These are phyloP conservation scores for Scheffersomyces lignosus DNA, from an alignment of 805 yeast genomes.

Conservation along the genomic window DNA sequence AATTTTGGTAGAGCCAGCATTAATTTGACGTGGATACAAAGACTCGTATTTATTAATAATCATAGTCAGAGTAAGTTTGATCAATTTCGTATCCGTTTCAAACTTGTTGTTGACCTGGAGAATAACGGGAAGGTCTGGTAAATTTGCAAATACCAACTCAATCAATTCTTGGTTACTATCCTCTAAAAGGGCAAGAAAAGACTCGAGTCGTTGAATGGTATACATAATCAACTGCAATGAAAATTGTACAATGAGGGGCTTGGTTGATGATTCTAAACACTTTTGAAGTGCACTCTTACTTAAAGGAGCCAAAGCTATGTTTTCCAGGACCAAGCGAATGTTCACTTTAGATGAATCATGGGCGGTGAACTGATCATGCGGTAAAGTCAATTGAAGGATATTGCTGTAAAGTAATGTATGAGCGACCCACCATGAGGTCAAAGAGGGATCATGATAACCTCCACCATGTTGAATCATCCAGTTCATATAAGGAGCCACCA, in stretches of 20 bases:
- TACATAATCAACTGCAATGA: constrained; percentile 59
- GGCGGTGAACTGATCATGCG: constrained; percentile 33
- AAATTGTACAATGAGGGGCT: constrained; percentile 59
- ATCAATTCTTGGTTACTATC: constrained; percentile 24
- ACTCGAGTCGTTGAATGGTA: constrained; percentile 53
- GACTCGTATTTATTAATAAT: constrained; percentile 42
- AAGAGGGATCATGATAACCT: constrained; percentile 76
- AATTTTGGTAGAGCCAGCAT: constrained; percentile 17
- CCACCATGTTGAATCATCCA: constrained; percentile 54
- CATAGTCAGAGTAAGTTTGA: constrained; percentile 48
- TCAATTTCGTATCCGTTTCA: constrained; percentile 33
- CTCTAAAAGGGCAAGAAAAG: constrained; percentile 22
- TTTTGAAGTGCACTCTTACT: constrained; percentile 58
- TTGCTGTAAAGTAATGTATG: constrained; percentile 62
- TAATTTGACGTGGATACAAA: constrained; percentile 26
- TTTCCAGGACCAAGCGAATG: constrained; percentile 46
- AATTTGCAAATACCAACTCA: constrained; percentile 23
- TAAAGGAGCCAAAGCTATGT: constrained; percentile 63
- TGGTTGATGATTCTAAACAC: constrained; percentile 45
- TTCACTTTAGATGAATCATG: constrained; percentile 37
- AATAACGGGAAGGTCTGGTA: constrained; percentile 55
- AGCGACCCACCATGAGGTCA: constrained; percentile 82
- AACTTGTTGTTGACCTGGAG: constrained; percentile 39
- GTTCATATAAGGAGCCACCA: constrained; percentile 68
- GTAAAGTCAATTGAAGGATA: constrained; percentile 58